Evolutionary conservation across 148 eudicot species (phyloP).

Genomic region (Selenicereus undatus): DNA sequence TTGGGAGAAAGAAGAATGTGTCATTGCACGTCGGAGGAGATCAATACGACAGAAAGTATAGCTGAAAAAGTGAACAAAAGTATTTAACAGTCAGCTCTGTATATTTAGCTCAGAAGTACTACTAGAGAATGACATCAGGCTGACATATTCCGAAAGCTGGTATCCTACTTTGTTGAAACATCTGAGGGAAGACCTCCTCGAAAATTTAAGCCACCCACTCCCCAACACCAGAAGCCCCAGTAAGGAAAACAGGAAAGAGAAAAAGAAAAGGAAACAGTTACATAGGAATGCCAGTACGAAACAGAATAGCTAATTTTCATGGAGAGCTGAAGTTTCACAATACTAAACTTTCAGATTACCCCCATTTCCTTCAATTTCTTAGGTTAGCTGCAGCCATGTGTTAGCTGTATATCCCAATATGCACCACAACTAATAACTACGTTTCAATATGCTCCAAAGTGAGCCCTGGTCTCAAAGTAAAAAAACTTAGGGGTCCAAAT

Average conservation of each 20-base stretch:
- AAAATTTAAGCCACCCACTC: background rate
- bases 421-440: background rate
- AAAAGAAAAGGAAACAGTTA: background rate
- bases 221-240: background rate
- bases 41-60: conserved; percentile 45
- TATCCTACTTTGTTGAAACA: background rate
- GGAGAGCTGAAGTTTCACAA: too few species aligned
- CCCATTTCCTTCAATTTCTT: background rate
- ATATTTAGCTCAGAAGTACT: background rate
- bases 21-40: conserved; percentile 75
- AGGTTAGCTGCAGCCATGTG: too few species aligned
- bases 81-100: background rate
- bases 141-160: background rate
- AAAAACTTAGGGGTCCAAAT: background rate
- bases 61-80: conserved; percentile 34
- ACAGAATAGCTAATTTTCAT: background rate
- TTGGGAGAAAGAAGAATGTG: conserved; percentile 76
- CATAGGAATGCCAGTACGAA: background rate
- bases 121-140: background rate
- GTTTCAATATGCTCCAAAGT: background rate
- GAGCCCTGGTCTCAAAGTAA: background rate
- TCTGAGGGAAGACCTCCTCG: background rate
- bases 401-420: too few species aligned
- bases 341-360: background rate
- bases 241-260: background rate